Conservation (phyloP, 805 yeast species). For the Saccharomyces kudriavzevii region DNA sequence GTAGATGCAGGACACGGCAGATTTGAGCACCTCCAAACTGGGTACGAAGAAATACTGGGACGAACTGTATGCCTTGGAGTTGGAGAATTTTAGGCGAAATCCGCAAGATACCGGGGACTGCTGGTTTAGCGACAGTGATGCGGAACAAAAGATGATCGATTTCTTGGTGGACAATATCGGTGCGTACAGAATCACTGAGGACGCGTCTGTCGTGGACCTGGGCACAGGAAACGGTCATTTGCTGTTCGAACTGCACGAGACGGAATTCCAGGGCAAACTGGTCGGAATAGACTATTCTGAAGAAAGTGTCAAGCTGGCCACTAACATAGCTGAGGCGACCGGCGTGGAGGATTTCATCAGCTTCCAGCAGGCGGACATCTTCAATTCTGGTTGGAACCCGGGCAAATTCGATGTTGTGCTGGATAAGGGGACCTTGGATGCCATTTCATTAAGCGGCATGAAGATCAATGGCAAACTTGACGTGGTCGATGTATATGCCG, state of each 20-base stretch:
- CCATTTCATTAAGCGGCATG: conserved; percentile 76
- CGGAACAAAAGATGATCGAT: conserved; percentile 75
- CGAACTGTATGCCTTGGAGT: conserved; percentile 69
- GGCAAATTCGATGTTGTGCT: conserved; percentile 61
- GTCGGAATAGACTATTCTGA: conserved; percentile 84
- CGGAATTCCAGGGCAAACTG: conserved; percentile 50
- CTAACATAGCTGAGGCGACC: conserved; percentile 41
- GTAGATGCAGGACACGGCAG: conserved; percentile 34
- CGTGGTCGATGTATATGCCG: conserved; percentile 54
- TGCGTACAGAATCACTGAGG: conserved; percentile 24
- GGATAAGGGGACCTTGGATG: conserved; percentile 96
- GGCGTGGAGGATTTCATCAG: conserved; percentile 32
- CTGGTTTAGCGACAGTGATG: conserved; percentile 95
- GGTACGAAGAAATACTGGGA: conserved; percentile 94
- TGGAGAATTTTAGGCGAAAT: conserved; percentile 60
- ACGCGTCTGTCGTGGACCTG: conserved; percentile 54
- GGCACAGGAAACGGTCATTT: conserved; percentile 98
- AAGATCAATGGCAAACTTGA: conserved; percentile 37
- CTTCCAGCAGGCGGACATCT: conserved; percentile 67
- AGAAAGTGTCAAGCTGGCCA: conserved; percentile 71
- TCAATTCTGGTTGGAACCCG: conserved; percentile 34
- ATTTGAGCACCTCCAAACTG: conserved; percentile 66
- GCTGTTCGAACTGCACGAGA: conserved; percentile 58
- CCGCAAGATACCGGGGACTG: conserved; percentile 87
- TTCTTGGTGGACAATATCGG: conserved; percentile 51